Base-by-base conservation (phyloP, 257 asterid genomes). In the Petunia axillaris region DNA sequence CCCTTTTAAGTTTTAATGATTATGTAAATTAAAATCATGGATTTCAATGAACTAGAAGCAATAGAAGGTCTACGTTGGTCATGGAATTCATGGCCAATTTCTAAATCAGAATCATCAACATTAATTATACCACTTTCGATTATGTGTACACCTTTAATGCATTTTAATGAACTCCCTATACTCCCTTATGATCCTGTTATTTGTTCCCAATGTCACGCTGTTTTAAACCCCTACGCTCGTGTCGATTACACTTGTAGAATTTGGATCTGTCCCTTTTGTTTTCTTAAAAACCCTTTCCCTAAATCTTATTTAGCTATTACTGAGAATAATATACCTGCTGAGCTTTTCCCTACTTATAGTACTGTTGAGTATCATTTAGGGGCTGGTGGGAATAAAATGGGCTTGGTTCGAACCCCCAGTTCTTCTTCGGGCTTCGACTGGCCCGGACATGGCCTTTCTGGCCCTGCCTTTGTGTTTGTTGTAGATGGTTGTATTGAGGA, bases 61-160 rank as follows among this genome's bases (percentile, higher is more conserved):
- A 93, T 88, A 81, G 99, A 95, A 91, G 98, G 99, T 15, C 89
- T 95, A 83, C 93, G 99, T 2, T 95, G 99, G 99, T 87, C 99
- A 38, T 95, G 99, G 98, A 94, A 93, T 58, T 89, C 99, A 25
- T 25, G 25, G 99, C 97, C 99, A 35, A 84, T 82, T 10, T 67
- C 95, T 50, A 89, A 89, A 89, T 82, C 97, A 76, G 97, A 92
- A 60, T 91, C 88, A 25, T 77, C 92, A 1, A 84, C 90, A 57
- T 83, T 93, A 15, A 90, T 92, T 43, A 86, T 95, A 76, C 99
- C 99, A n/a, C 83, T 95, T 2, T 94, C 99, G 16, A 78, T 95
- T 73, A 87, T 95, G 94, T 92, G 90, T 83, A 92, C 96, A 15
- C 99, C 98, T 4, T 77, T 95, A 39, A 89, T 82, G 91, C 89